Evolutionary conservation across 2,329 filamentous ascomycete genomes (phyloP), one percentile per base, ranked within the genome.

Genomic region (Geoglossum cookeanum): DNA sequence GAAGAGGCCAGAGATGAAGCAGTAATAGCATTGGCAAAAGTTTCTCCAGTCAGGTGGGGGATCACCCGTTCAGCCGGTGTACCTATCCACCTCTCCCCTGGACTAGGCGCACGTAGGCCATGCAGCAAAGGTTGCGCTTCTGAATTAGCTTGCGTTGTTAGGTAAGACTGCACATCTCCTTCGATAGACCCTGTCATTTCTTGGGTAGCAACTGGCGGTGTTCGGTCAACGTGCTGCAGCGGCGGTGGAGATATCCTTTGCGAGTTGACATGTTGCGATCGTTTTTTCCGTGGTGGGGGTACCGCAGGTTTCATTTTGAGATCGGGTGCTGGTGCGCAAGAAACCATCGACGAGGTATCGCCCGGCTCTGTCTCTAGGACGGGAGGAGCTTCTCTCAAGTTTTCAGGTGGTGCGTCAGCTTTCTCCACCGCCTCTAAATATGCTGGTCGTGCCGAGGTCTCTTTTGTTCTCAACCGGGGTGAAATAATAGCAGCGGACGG

Each of bases 21-120:
- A 63, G 90, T 77, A 58, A 90, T 87, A 60, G 86, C 86, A 63
- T 80, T 79, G 11, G 84, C 81, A 6, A 90, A 76, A 0, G 81
- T 81, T 59, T 83, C 77, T 8, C 86, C 74, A 0, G 77, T 76
- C 32, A 82, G 73, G 55, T 74, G 69, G 6, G 73, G 72, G 7
- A 70, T 69, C 49, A 71, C 68, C 8, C 67, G 65, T 59, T 64
- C 68, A 15, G 67, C 64, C 0, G 55, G 53, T 32, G 22, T 42
- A 15, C 37, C 32, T 15, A 33, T 15, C 39, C 15, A 13, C n/a
- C 52, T 30, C 27, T 44, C 48, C 17, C 42, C 44, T 8, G 30
- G 6, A 13, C 35, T 29, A 29, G n/a, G 15, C 54, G 54, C 33
- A 45, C 37, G 35, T 3, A 35, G 11, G 13, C n/a, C 39, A 30